Evolutionary conservation across 345 rosid species (phyloP), one percentile per base, ranked within the genome.

Genomic region (Corchorus olitorius): DNA sequence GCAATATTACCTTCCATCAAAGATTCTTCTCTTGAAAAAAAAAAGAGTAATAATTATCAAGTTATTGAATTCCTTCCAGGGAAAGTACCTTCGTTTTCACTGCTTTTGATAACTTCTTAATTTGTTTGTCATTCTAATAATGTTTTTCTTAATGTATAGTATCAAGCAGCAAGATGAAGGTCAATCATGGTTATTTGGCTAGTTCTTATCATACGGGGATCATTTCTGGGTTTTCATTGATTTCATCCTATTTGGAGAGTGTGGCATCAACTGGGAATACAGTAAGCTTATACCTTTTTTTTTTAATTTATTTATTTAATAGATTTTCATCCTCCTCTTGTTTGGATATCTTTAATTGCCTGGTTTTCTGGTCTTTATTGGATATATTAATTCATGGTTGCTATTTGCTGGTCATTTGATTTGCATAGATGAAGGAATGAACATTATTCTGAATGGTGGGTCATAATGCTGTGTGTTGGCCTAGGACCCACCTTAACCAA

Each of bases 191-290:
- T 84, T 90, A 86, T 80, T 83, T 95, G 87, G 98, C 94, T 68
- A 93, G 97, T 86, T 83, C 97, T 53, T 95, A 95, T 80, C 99
- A 95, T 65, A 79, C 81, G 54, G 99, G 94, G 45, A 95, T 95
- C 77, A 79, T 95, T 60, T 90, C 98, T 71, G 98, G 99, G 39
- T 89, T 92, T 65, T 75, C 87, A 72, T 80, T 93, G 85, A 87
- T 93, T 75, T 86, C 93, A 8, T 88, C 97, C 61, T 83, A 87
- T 77, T 81, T 95, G 86, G 92, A 93, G 83, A 81, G 81, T 68
- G 78, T 86, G 49, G 86, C 81, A 79, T 89, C 91, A 14, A 15
- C 80, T 2, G 93, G 89, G 76, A 84, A 83, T 75, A 76, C 74
- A 63, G 97, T 94, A 79, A 82, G 70, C 65, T 69, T 73, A 45